Evolutionary conservation across 305 asterid species (phyloP).

Genomic region (Striga hermonthica): DNA sequence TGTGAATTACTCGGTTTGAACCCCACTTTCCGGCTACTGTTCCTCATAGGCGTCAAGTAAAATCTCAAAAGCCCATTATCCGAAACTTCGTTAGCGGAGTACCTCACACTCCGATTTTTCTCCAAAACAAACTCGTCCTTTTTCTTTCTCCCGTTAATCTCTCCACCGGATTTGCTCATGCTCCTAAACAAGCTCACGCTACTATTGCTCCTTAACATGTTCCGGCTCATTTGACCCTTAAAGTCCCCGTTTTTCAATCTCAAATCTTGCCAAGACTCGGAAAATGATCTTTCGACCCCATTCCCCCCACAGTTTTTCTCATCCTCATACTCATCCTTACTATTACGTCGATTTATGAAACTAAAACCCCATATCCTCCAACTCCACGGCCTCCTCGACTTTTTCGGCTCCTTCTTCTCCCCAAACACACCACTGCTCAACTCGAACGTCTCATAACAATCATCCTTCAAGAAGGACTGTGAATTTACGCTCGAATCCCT

Average conservation of each 20-base stretch:
- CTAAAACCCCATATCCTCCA: conserved; percentile 80
- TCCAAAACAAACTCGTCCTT: conserved; percentile 69
- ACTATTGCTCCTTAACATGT: conserved; percentile 69
- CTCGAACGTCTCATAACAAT: conserved; percentile 72
- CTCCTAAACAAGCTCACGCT: conserved; percentile 56
- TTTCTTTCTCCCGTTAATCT: conserved; percentile 56
- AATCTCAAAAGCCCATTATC: conserved; percentile 83
- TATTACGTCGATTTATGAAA: conserved; percentile 55
- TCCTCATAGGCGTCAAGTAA: conserved; percentile 77
- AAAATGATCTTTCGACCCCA: conserved; percentile 77
- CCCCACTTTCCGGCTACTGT: conserved; percentile 55
- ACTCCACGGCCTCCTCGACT: conserved; percentile 71
- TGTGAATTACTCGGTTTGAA: conserved; percentile 60
- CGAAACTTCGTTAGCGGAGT: conserved; percentile 52
- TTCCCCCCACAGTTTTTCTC: conserved; percentile 54
- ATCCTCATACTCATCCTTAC: conserved; percentile 54
- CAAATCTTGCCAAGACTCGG: conserved; percentile 55
- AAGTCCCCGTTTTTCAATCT: conserved; percentile 1
- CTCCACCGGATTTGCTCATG: conserved; percentile 50
- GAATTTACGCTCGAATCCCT: conserved; percentile 44
- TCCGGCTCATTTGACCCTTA: conserved; percentile 45
- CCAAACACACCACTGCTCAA: conserved; percentile 55
- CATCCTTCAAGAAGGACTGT: conserved; percentile 53
- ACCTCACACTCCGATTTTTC: conserved; percentile 78
- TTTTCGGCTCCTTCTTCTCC: conserved; percentile 64